phyloP scores from a whole-genome alignment of 1,284 basidiomycete genomes.

The Ceratobasidium sp. region DNA sequence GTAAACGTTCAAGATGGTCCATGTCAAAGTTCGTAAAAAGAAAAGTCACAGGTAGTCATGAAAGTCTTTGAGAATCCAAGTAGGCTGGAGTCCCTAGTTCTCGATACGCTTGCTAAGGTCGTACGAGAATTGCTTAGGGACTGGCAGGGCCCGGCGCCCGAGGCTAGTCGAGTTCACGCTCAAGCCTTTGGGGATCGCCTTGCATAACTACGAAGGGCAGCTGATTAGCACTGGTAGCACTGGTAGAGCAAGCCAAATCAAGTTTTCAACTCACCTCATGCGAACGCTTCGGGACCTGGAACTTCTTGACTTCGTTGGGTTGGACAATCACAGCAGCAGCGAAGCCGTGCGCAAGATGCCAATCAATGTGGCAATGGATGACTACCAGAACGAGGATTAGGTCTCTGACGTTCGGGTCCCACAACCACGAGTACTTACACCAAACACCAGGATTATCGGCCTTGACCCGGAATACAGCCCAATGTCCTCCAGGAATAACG shows the following conservation, averaged over 20 bases:
- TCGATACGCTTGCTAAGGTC: neutral
- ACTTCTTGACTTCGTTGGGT: constrained; percentile 11
- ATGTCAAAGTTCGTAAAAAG: too few relatives aligned
- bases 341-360: constrained; percentile 24
- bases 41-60: too few relatives aligned
- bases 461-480: constrained; percentile 45
- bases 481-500: constrained; percentile 44
- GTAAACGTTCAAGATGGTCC: too few relatives aligned
- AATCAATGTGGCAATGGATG: constrained; percentile 32
- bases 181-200: neutral
- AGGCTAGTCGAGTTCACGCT: constrained; percentile 13
- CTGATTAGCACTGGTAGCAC: neutral
- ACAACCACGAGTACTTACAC: constrained; percentile 8
- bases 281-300: constrained; percentile 1
- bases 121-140: neutral
- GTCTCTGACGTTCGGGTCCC: neutral
- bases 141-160: neutral
- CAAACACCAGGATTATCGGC: constrained; percentile 21
- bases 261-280: neutral
- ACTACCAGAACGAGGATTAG: neutral
- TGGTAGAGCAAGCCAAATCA: neutral
- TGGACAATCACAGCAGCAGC: constrained; percentile 17
- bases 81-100: too few relatives aligned
- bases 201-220: neutral
- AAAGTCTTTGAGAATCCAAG: too few relatives aligned